These are phyloP conservation scores for Vigna hirtella DNA, from an alignment of 306 rosid genomes.

Conservation along the genomic window DNA sequence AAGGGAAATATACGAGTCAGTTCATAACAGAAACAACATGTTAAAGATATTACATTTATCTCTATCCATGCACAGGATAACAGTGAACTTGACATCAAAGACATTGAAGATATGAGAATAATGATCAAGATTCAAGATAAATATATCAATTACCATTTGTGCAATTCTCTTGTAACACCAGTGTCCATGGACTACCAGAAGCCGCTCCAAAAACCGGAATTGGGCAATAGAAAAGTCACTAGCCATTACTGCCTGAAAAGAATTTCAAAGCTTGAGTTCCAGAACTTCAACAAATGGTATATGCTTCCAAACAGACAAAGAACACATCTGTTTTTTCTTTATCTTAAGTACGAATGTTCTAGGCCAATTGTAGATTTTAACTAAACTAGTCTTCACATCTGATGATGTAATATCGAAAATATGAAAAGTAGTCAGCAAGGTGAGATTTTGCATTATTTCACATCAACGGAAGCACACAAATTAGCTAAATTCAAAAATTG, in stretches of 20 bases:
- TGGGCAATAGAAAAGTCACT: slow-evolving; percentile 96
- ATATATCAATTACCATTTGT: slow-evolving; percentile 77
- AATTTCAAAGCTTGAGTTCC: slow-evolving; percentile 46
- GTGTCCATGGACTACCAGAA: slow-evolving; percentile 98
- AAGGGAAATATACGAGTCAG: slow-evolving; percentile 11
- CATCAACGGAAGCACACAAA: slow-evolving; percentile 34
- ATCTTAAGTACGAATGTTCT: slow-evolving; percentile 24
- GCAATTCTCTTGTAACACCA: slow-evolving; percentile 99
- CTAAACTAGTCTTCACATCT: not conserved
- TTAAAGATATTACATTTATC: slow-evolving; percentile 27
- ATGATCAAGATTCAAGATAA: slow-evolving; percentile 36
- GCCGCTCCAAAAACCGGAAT: slow-evolving; percentile 94
- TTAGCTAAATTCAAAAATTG: slow-evolving; percentile 15
- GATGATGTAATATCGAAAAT: not conserved
- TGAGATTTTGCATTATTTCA: slow-evolving; percentile 26
- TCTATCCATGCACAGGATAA: slow-evolving; percentile 19
- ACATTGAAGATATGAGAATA: slow-evolving; percentile 30
- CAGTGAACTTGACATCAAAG: not conserved
- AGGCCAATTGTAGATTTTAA: slow-evolving; percentile 30
- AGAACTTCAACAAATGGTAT: slow-evolving; percentile 28
- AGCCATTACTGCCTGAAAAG: slow-evolving; percentile 97
- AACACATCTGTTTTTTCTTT: slow-evolving; percentile 17
- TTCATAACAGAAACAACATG: not conserved
- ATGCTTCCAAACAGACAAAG: slow-evolving; percentile 34
- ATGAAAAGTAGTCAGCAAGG: slow-evolving; percentile 30